Evolutionary conservation across 1,284 basidiomycete species (phyloP).

Genomic region (Papiliotrema nemorosa): DNA sequence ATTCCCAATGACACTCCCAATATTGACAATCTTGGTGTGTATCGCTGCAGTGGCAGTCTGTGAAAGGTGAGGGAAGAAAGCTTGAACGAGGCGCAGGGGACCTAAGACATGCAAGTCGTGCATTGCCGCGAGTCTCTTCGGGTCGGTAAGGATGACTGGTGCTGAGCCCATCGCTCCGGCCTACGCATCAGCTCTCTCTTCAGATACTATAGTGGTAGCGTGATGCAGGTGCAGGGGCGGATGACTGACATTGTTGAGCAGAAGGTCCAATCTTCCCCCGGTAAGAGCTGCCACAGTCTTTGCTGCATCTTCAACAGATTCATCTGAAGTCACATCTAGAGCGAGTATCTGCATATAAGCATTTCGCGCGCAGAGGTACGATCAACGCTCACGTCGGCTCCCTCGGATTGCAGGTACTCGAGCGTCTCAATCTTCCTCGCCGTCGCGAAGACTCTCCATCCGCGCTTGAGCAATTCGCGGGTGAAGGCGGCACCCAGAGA

Average conservation of each 20-base stretch:
- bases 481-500: slow-evolving; percentile 13
- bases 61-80: not conserved
- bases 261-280: slow-evolving; percentile 12
- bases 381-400: slow-evolving; percentile 8
- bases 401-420: slow-evolving; percentile 5
- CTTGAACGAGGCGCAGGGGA: not conserved
- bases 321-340: slow-evolving; percentile 10
- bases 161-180: too few relatives aligned
- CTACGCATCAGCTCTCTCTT: not conserved
- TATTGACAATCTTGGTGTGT: not conserved
- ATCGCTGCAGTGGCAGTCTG: not conserved
- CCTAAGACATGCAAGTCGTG: not conserved
- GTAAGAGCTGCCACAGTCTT: not conserved
- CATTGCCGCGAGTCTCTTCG: not conserved
- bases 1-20: not conserved
- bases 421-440: slow-evolving; percentile 11
- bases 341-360: slow-evolving; percentile 3
- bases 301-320: slow-evolving; percentile 7
- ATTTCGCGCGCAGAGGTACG: not conserved
- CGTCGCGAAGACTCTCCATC: slow-evolving; percentile 18
- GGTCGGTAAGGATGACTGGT: not conserved
- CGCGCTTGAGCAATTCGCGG: slow-evolving; percentile 3
- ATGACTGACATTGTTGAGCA: slow-evolving; percentile 18
- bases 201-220: too few relatives aligned
- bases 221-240: too few relatives aligned